Evolutionary conservation across 2,329 filamentous ascomycete genomes (phyloP), one percentile per base, ranked within the genome.

Genomic region (Rhinocladiella similis): DNA sequence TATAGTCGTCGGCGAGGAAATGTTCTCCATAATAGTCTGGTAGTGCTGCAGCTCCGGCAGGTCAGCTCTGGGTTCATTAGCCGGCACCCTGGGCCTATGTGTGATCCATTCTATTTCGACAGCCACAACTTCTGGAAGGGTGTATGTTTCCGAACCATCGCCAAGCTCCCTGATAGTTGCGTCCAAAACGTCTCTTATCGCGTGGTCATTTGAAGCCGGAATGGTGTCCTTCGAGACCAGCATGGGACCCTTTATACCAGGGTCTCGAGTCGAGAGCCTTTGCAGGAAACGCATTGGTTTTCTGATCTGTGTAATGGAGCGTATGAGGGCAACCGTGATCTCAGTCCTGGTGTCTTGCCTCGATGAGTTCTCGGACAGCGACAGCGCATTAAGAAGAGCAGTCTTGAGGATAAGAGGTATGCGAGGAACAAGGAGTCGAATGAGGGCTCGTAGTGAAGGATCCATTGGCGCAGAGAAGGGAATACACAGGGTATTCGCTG

Each of bases 341-440:
- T 89, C 87, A 13, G 88, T 93, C 50, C 82, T 82, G 3, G 96
- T 75, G 69, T 96, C 88, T 74, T 93, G 86, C 75, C 94, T 90
- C 46, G 84, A 83, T 3, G 87, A 83, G 6, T 85, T 85, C 33
- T 86, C 80, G 0, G 91, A 91, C 39, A 88, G 73, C 25, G 80
- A 82, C 6, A 96, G 77, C 2, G 67, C 63, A 67, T 77, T 75
- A 18, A 74, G 65, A 35, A 78, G 29, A 18, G 72, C 57, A 1
- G 74, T 77, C 59, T 72, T 75, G 19, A 78, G 53, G 42, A 78
- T 63, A 42, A 78, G 55, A 1, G 77, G 77, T 2, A 77, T 64
- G 35, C 72, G 68, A 29, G 66, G 60, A 3, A 78, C 48, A 16
- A 78, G 51, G 43, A 70, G 67, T 63, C 69, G 72, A n/a, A 77